A percentile compares a stretch with the other conserved stretches of the same genome.
phyloP scores from a whole-genome alignment of 148 eudicot species.

The Silene latifolia region DNA sequence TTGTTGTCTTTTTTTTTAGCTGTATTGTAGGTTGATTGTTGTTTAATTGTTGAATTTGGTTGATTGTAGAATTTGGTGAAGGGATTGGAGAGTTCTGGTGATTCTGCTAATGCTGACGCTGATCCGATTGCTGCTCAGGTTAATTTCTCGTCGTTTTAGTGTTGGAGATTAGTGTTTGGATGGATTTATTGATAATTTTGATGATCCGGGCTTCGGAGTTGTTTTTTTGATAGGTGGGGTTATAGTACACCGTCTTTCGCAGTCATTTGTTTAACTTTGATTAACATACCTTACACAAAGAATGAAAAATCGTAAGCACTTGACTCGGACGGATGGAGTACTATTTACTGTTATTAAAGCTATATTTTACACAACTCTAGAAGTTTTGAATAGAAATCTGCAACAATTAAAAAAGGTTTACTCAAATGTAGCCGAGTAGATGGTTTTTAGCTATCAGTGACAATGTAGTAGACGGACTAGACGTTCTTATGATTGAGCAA shows the following conservation, averaged over 20 bases:
- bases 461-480: too few species aligned
- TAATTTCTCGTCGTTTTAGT: neutral
- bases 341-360: too few species aligned
- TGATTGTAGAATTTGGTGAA: conserved; percentile 49
- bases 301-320: too few species aligned
- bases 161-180: neutral
- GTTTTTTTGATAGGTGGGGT: neutral
- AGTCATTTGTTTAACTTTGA: neutral
- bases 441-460: too few species aligned
- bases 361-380: too few species aligned
- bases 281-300: too few species aligned
- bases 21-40: neutral
- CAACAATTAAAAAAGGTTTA: too few species aligned
- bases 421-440: too few species aligned
- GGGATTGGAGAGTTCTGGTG: conserved; percentile 54
- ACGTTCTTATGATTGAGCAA: neutral
- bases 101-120: conserved; percentile 45
- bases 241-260: neutral
- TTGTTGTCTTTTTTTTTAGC: neutral
- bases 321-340: too few species aligned
- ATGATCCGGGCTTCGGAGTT: neutral
- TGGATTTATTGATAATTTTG: neutral
- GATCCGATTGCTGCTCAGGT: too few species aligned
- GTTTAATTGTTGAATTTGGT: neutral
- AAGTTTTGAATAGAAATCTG: too few species aligned